Evolutionary conservation across 345 rosid genomes (phyloP).

Genomic region (Eucalyptus lansdowneana): DNA sequence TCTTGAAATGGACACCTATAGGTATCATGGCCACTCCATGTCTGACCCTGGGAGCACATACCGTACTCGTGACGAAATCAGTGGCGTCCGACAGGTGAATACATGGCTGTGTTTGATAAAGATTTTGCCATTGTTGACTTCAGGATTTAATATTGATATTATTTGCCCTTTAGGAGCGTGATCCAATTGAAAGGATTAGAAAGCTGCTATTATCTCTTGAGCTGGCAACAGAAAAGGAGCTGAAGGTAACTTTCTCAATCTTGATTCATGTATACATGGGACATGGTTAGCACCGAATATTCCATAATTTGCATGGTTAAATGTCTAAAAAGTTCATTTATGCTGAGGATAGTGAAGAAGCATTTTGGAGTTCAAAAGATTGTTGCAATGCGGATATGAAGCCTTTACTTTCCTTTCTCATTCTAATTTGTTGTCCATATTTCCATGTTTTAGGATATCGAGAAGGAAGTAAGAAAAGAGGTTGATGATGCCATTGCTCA

Average conservation of each 20-base stretch:
- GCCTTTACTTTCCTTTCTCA: neutral
- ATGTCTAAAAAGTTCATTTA: neutral
- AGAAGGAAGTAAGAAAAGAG: slow-evolving; percentile 80
- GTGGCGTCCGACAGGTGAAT: slow-evolving; percentile 88
- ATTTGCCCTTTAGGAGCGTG: slow-evolving; percentile 57
- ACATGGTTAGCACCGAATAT: neutral
- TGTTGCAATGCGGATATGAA: neutral
- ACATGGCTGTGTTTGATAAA: neutral
- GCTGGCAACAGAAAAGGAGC: slow-evolving; percentile 87
- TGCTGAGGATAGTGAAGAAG: neutral
- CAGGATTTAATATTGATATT: neutral
- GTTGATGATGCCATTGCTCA: slow-evolving; percentile 92
- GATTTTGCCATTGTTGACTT: neutral
- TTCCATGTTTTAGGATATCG: slow-evolving; percentile 53
- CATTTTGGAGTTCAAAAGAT: neutral
- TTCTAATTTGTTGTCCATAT: neutral
- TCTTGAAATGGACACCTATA: slow-evolving; percentile 99
- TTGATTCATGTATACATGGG: neutral
- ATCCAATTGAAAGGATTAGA: slow-evolving; percentile 84
- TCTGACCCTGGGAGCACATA: slow-evolving; percentile 99
- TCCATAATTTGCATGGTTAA: neutral
- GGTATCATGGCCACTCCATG: slow-evolving; percentile 99
- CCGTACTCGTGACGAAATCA: slow-evolving; percentile 94
- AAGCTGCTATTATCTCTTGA: slow-evolving; percentile 69
- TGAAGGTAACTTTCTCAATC: slow-evolving; percentile 42